These are phyloP conservation scores for Acephala macrosclerotiorum DNA, from an alignment of 2,329 filamentous ascomycete genomes.

Conservation along the genomic window DNA sequence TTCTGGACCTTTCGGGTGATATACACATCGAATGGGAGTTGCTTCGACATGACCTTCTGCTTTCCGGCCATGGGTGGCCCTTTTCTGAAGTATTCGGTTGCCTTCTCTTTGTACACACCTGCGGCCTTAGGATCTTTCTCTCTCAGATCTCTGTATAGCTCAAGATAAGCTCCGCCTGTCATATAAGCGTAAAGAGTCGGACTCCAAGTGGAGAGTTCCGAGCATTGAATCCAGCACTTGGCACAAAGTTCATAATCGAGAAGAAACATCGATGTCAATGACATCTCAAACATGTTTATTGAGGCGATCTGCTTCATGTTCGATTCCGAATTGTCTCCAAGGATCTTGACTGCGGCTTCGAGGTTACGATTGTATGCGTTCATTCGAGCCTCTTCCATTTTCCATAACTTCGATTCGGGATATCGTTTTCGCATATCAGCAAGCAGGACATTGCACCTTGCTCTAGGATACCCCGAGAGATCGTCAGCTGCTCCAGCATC, in stretches of 20 bases:
- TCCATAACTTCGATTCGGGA: constrained; percentile 84
- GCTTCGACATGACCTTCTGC: constrained; percentile 88
- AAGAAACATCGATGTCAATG: constrained; percentile 78
- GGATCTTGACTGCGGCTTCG: constrained; percentile 69
- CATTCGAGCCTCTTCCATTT: constrained; percentile 85
- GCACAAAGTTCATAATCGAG: constrained; percentile 80
- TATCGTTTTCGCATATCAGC: constrained; percentile 78
- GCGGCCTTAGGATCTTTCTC: constrained; percentile 55
- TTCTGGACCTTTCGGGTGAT: constrained; percentile 84
- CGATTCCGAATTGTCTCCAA: constrained; percentile 65
- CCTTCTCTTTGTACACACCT: constrained; percentile 64
- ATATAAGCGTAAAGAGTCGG: constrained; percentile 91
- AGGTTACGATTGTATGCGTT: constrained; percentile 72
- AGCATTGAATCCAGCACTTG: constrained; percentile 75
- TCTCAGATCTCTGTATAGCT: constrained; percentile 75
- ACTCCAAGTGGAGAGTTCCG: constrained; percentile 89
- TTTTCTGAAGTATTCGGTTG: constrained; percentile 74
- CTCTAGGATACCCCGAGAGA: constrained; percentile 74
- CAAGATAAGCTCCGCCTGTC: constrained; percentile 78
- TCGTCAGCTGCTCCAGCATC: constrained; percentile 62
- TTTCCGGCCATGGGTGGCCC: constrained; percentile 79
- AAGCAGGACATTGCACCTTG: constrained; percentile 72
- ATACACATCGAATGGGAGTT: constrained; percentile 90
- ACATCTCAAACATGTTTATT: constrained; percentile 84
- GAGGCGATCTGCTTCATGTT: constrained; percentile 90